Evolutionary conservation across 305 asterid genomes (phyloP).

Genomic region (Ajuga reptans): DNA sequence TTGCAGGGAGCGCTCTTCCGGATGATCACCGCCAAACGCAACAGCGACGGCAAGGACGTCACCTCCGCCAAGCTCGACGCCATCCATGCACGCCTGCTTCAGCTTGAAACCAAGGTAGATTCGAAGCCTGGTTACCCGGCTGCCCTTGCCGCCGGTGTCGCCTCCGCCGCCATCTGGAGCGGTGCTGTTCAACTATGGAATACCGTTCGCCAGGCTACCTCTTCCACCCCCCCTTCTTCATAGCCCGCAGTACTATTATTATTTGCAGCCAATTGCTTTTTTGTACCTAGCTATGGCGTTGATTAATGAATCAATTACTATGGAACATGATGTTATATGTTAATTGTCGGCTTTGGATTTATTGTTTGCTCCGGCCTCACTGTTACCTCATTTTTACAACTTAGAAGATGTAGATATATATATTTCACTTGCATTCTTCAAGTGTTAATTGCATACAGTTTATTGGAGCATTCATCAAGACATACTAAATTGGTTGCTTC

Average conservation of each 20-base stretch:
- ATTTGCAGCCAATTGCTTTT: too few species aligned
- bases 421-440: background rate
- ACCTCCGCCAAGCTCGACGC: conserved; percentile 58
- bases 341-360: too few species aligned
- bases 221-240: background rate
- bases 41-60: conserved; percentile 25
- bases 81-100: conserved; percentile 48
- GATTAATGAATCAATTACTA: too few species aligned
- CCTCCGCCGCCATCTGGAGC: conserved; percentile 47
- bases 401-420: background rate
- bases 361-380: too few species aligned
- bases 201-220: conserved; percentile 42
- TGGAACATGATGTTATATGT: too few species aligned
- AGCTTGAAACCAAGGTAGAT: conserved; percentile 63
- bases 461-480: background rate
- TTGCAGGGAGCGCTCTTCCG: conserved; percentile 69
- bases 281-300: too few species aligned
- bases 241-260: too few species aligned
- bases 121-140: conserved; percentile 71
- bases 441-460: background rate
- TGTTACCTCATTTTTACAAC: background rate
- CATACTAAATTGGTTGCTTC: background rate
- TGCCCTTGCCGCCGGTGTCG: conserved; percentile 62
- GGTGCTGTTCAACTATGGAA: conserved; percentile 48
- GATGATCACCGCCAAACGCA: conserved; percentile 28